These are phyloP conservation scores for Scedosporium apiospermum DNA, from an alignment of 2,329 filamentous ascomycete genomes.

Conservation along the genomic window DNA sequence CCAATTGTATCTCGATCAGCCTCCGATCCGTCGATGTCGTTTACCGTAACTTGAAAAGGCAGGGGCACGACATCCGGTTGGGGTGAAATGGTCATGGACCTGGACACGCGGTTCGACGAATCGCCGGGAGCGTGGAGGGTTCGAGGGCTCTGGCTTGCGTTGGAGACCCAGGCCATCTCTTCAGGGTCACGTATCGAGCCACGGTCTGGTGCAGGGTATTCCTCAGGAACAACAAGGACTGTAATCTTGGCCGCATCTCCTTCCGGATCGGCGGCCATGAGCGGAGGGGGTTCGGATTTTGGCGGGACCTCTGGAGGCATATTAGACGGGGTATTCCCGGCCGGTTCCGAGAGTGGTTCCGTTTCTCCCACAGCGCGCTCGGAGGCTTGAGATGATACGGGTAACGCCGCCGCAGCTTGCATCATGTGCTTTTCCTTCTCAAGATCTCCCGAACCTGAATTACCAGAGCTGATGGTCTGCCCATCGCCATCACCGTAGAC, in stretches of 20 bases:
- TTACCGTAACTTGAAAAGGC: conserved; percentile 51
- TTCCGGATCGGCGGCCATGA: conserved; percentile 29
- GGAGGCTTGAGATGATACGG: neutral
- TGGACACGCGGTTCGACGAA: neutral
- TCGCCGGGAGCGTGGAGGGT: neutral
- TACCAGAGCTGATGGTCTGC: conserved; percentile 24
- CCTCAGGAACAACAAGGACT: conserved; percentile 42
- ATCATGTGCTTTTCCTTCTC: neutral
- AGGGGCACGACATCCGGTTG: conserved; percentile 52
- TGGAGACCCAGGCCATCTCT: conserved; percentile 5
- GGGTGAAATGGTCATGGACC: conserved; percentile 25
- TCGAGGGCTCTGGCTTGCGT: neutral
- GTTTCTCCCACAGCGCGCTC: neutral
- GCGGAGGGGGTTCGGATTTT: conserved; percentile 18
- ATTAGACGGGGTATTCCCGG: neutral
- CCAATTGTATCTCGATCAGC: conserved; percentile 23
- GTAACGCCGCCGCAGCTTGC: neutral
- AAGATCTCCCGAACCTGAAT: conserved; percentile 30
- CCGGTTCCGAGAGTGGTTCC: neutral
- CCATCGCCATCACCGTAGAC: conserved; percentile 55
- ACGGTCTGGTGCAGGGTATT: conserved; percentile 20
- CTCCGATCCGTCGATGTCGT: conserved; percentile 22
- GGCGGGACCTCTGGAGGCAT: neutral
- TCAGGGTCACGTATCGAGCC: conserved; percentile 7
- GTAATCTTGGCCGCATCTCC: conserved; percentile 37